Conservation (phyloP, 208 protist species). For the Tetramitus jugosus region DNA sequence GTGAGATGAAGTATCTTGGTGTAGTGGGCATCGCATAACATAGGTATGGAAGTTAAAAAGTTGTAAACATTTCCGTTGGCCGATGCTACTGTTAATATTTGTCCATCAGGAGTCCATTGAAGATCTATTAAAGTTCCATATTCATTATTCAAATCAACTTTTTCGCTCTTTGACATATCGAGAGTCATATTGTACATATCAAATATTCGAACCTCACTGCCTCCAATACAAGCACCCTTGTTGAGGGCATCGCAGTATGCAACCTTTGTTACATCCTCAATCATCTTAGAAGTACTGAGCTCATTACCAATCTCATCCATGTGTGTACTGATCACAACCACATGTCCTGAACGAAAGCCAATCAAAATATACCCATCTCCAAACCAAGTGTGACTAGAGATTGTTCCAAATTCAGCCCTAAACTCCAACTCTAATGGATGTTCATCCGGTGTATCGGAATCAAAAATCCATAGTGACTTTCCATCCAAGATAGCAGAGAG, state of each 20-base stretch:
- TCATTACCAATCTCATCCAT: conserved; percentile 48
- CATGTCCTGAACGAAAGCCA: conserved; percentile 48
- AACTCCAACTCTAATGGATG: conserved; percentile 55
- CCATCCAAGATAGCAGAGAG: conserved; percentile 48
- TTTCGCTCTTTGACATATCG: neutral
- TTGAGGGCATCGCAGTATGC: conserved; percentile 32
- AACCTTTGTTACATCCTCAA: conserved; percentile 37
- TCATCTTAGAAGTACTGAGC: conserved; percentile 40
- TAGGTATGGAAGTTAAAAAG: conserved; percentile 65
- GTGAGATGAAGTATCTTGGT: conserved; percentile 65
- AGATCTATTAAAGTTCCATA: conserved; percentile 52
- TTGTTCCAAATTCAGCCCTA: conserved; percentile 48
- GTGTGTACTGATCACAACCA: conserved; percentile 52
- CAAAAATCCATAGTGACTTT: conserved; percentile 47
- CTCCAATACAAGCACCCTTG: conserved; percentile 52
- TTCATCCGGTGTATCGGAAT: conserved; percentile 45
- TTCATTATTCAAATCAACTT: conserved; percentile 52
- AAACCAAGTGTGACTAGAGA: conserved; percentile 50
- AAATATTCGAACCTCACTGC: conserved; percentile 49
- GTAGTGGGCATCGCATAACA: conserved; percentile 59
- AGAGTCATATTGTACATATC: conserved; percentile 36
- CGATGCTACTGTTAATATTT: conserved; percentile 64
- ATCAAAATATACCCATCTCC: conserved; percentile 56
- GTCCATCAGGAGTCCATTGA: conserved; percentile 74
- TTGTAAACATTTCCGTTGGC: conserved; percentile 58